phyloP scores from a whole-genome alignment of 2,329 filamentous ascomycete genomes.

The Westerdykella sp. region DNA sequence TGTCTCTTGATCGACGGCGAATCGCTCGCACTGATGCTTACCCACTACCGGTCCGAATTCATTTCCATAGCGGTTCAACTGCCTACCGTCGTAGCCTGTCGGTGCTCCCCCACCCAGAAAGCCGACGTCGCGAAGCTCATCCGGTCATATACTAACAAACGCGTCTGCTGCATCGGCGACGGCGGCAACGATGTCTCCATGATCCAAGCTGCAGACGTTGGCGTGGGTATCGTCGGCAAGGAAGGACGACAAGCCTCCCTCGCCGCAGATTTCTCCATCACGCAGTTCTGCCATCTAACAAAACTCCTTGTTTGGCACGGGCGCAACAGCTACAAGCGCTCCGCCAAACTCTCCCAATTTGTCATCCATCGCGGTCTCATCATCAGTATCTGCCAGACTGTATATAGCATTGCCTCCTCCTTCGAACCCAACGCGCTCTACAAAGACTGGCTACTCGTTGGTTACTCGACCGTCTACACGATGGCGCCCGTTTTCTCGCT shows the following conservation, averaged over 20 bases:
- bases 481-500: slow-evolving; percentile 88
- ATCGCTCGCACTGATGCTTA: slow-evolving; percentile 75
- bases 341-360: slow-evolving; percentile 92
- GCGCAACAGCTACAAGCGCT: slow-evolving; percentile 92
- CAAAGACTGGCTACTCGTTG: slow-evolving; percentile 90
- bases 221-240: slow-evolving; percentile 96
- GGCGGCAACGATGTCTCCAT: slow-evolving; percentile 98
- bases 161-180: slow-evolving; percentile 95
- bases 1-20: slow-evolving; percentile 94
- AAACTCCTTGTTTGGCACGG: slow-evolving; percentile 99
- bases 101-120: slow-evolving; percentile 95
- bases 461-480: slow-evolving; percentile 94
- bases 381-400: slow-evolving; percentile 91
- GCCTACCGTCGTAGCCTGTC: slow-evolving; percentile 89
- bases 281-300: slow-evolving; percentile 89
- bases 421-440: slow-evolving; percentile 95
- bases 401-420: slow-evolving; percentile 88
- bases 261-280: slow-evolving; percentile 93
- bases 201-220: slow-evolving; percentile 97
- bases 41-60: slow-evolving; percentile 76
- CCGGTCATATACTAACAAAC: slow-evolving; percentile 84
- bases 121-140: slow-evolving; percentile 90
- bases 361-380: slow-evolving; percentile 96
- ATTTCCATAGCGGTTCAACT: slow-evolving; percentile 81
- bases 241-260: slow-evolving; percentile 92